These are phyloP conservation scores for Straminergon stramineum DNA, from an alignment of 225 moss, liverwort and hornwort species.

Conservation along the genomic window DNA sequence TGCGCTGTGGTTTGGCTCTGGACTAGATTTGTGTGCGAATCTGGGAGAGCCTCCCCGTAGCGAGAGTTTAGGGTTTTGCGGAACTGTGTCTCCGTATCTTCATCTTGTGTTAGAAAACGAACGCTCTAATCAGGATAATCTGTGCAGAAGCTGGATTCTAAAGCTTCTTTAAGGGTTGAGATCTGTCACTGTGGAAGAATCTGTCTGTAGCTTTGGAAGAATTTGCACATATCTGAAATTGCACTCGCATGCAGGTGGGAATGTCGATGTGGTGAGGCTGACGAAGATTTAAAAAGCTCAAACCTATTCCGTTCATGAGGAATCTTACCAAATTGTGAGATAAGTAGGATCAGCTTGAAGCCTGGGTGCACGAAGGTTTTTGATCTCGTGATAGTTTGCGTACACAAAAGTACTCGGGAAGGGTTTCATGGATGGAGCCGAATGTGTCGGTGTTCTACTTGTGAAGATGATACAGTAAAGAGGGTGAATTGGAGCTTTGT, in stretches of 20 bases:
- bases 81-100: not conserved
- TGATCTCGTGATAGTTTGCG: not conserved
- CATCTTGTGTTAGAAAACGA: not conserved
- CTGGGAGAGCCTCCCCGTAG: not conserved
- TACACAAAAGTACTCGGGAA: not conserved
- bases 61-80: slow-evolving; percentile 11
- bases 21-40: not conserved
- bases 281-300: not conserved
- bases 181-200: not conserved
- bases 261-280: not conserved
- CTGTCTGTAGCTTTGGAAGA: not conserved
- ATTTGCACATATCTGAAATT: not conserved
- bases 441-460: not conserved
- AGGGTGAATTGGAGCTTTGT: not conserved
- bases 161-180: not conserved
- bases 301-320: not conserved
- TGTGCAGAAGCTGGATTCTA: not conserved
- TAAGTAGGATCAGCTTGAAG: not conserved
- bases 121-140: not conserved
- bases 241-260: not conserved
- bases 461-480: not conserved
- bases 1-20: not conserved
- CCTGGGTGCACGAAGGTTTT: not conserved
- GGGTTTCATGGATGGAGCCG: not conserved
- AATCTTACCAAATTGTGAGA: not conserved